Base-by-base conservation (phyloP, 495 filamentous ascomycete genomes). In the Cenococcum geophilum region DNA sequence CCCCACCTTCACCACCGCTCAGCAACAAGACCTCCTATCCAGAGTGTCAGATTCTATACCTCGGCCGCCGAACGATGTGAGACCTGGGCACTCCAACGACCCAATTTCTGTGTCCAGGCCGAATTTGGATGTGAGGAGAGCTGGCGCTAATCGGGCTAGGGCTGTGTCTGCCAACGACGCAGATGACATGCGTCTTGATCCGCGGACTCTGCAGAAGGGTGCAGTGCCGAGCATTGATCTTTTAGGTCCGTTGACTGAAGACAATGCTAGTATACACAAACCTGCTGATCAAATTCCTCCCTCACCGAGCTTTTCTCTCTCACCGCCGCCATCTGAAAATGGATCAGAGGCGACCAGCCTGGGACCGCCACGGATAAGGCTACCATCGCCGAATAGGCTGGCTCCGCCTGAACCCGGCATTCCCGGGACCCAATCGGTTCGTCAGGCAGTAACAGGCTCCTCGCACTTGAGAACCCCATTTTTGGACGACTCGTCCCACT, bases 111-210 rank as follows among this genome's bases (percentile, higher is more conserved):
- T 64, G 51, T 40, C 66, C 52, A 57, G 64, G 61, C 59, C 66
- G 53, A 66, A 66, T 66, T 67, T 63, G 58, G 34, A 68, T 21
- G 73, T 78, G 0, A 72, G 74, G 9, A 62, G 60, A 37, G 69
- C 70, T 43, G 73, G 63, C 27, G 69, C 71, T 14, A 62, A 72
- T 61, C 76, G 81, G 32, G 64, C 70, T 56, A 76, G 87, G 55
- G 85, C 87, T 37, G 85, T 87, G 22, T 89, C 87, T 36, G 78
- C 86, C 34, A 89, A 86, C 65, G 84, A 85, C 75, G 82, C 67
- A 4, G 60, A 65, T 14, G 59, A 57, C 10, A 48, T 71, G 22
- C 57, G 50, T 22, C 63, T 69, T 4, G 68, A 73, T 64, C 63
- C 67, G 4, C 57, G 59, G 37, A 49, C 66, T 35, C 50, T 61